Base-by-base conservation (phyloP, 2,329 filamentous ascomycete genomes). In the Diaporthe batatas region DNA sequence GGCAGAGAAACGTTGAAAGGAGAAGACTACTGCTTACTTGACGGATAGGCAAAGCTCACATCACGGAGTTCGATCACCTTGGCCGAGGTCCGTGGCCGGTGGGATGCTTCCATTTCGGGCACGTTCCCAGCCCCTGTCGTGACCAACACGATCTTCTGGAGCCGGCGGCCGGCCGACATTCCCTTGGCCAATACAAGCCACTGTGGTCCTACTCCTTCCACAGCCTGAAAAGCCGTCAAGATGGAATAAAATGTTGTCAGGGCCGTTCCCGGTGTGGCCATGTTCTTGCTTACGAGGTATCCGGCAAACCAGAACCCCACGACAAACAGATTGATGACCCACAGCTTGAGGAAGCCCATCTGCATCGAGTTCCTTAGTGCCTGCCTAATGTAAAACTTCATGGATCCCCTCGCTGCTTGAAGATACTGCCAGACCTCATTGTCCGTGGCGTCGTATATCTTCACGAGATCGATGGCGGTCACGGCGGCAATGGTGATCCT, bases 291-390 rank as follows among this genome's bases (percentile, higher is more conserved):
- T 12, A 96, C 91, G 1, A 98, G 86, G 1, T 89, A 84, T 36
- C 92, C 89, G 0, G 95, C 95, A 77, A 95, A 97, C 90, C 94
- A 98, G 78, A 98, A 98, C 0, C 95, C 95, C 72, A 95, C 89
- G 0, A 97, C 92, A 76, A 98, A 98, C 80, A 98, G 91, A 1
- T 86, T 87, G 4, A 94, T 88, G 39, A 92, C 91, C 84, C 95
- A 91, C 76, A 97, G 89, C 59, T 92, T 91, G 68, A 94, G 87
- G 62, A 93, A 89, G 0, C 91, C 91, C 78, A 93, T 91, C 78
- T 98, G 95, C 3, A 91, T 79, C 0, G 93, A 91, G 76, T 91
- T 93, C 21, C 90, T 87, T 58, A 89, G 86, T 0, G 92, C 92
- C 79, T 96, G 93, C 21, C 88, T 83, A 14, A 91, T 83, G 76